Evolutionary conservation across 1,284 basidiomycete species (phyloP).

Genomic region (Heterobasidion parviporum): DNA sequence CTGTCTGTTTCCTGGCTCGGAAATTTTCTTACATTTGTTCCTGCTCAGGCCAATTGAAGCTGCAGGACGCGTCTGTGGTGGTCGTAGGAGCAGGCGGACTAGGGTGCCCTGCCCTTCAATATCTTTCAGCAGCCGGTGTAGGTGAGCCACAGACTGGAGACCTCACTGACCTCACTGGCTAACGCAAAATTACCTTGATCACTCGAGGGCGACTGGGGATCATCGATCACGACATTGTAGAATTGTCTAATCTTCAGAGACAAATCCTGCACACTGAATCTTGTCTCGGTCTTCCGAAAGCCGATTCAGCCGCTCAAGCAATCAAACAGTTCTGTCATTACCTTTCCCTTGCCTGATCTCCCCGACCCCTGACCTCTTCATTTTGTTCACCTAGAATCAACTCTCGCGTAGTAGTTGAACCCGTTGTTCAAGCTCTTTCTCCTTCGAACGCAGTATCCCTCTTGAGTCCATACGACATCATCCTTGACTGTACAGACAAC

Average conservation of each 20-base stretch:
- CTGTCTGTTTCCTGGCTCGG: conserved; percentile 1
- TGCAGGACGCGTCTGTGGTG: conserved; percentile 70
- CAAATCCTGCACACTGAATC: conserved; percentile 86
- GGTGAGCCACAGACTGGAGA: conserved; percentile 39
- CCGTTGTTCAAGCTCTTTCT: conserved; percentile 45
- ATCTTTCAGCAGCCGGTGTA: conserved; percentile 87
- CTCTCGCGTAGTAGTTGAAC: conserved; percentile 48
- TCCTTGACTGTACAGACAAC: conserved; percentile 96
- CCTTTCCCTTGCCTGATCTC: background rate
- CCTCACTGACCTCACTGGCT: background rate
- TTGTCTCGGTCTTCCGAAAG: conserved; percentile 79
- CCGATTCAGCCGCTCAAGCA: conserved; percentile 69
- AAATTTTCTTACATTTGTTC: conserved; percentile 1
- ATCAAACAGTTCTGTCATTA: conserved; percentile 41
- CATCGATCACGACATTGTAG: conserved; percentile 88
- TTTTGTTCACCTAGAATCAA: conserved; percentile 49
- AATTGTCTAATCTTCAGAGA: conserved; percentile 88
- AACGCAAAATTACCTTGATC: background rate
- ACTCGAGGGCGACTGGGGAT: conserved; percentile 71
- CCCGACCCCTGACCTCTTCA: conserved; percentile 1
- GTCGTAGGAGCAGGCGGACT: conserved; percentile 95
- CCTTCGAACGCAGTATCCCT: conserved; percentile 54
- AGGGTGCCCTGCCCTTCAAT: conserved; percentile 93
- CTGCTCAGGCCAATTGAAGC: conserved; percentile 70
- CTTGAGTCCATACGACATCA: conserved; percentile 62